Base-by-base conservation (phyloP, 805 yeast genomes). In the Wickerhamiella australiensis region DNA sequence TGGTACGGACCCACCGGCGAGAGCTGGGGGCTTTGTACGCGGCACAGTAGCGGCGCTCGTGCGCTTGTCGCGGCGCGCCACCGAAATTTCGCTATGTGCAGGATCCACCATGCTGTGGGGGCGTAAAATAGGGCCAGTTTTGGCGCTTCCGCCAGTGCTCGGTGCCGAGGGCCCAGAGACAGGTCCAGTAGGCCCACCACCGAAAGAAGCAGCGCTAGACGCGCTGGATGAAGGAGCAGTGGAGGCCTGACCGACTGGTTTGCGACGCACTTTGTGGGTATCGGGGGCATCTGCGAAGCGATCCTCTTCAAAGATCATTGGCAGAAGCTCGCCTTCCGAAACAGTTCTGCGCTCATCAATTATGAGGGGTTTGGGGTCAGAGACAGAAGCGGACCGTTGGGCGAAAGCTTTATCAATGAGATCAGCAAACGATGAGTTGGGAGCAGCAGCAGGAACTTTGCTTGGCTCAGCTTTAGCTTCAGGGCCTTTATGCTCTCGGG, bases 251-350 rank as follows among this genome's bases (percentile, higher is more conserved):
- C 27, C 41, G 23, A 33, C 47, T 8, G 46, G 26, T 17, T 51
- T 41, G 8, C 44, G 20, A 21, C 44, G 20, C 4, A 41, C 44
- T 6, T 21, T 22, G 15, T 26, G 41, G 26, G 12, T 20, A 35
- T 64, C 68, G 8, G 65, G 55, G 13, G 68, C 66, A 48, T 41
- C 44, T 12, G 25, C 31, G 12, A 23, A 22, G 8, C 44, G 29
- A 20, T 37, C 42, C 38, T 66, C 70, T 45, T 67, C 70, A 46
- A 67, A 67, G 22, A 66, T 65, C 67, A 65, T 65, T 1, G 70
- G 70, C 54, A 67, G 49, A 21, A 64, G 50, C 46, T 58, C 61
- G 11, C 49, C 52, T 4, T 45, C 52, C 26, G 51, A 49, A 17
- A 45, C 49, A 11, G 46, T 42, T 15, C 53, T 40, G 7, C 44